Conservation (phyloP, 1,284 basidiomycete genomes). For the Limonomyces culmigenus region DNA sequence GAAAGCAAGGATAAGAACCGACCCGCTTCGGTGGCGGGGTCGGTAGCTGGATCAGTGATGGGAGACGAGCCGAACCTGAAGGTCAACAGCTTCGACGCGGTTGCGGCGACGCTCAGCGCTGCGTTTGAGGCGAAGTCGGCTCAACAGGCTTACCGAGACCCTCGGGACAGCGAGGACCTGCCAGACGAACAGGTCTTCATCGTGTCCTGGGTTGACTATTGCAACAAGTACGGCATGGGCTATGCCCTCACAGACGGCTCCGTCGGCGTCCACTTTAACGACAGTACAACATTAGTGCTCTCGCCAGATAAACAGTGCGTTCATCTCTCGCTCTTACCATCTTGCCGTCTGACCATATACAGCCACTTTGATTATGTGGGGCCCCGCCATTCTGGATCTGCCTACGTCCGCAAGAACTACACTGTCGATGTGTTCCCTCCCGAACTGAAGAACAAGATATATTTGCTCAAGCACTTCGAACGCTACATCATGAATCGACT, state of each 20-base stretch:
- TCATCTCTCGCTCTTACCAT: too few relatives aligned
- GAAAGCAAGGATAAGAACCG: constrained; percentile 27
- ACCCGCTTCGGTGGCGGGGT: constrained; percentile 15
- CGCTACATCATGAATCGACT: constrained; percentile 82
- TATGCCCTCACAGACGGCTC: constrained; percentile 92
- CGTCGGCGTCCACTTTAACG: constrained; percentile 92
- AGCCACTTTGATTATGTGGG: constrained; percentile 80
- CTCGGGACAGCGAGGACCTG: constrained; percentile 31
- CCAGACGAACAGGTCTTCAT: constrained; percentile 77
- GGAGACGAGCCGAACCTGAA: constrained; percentile 16
- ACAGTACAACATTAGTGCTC: constrained; percentile 76
- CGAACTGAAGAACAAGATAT: constrained; percentile 76
- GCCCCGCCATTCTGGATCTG: constrained; percentile 40
- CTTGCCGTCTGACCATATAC: constrained; percentile 3
- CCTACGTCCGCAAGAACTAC: constrained; percentile 53
- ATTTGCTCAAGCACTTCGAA: constrained; percentile 85
- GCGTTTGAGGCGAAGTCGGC: constrained; percentile 52
- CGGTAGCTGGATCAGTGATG: too few relatives aligned
- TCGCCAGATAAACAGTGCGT: constrained; percentile 71
- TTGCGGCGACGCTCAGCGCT: constrained; percentile 43
- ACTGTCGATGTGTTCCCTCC: constrained; percentile 48
- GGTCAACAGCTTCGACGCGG: constrained; percentile 45
- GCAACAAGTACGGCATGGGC: constrained; percentile 97
- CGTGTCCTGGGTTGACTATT: constrained; percentile 95
- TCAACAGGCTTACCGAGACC: constrained; percentile 47